A percentile compares a stretch with the other conserved stretches of the same genome.
Conservation (phyloP, 768 basidiomycete species). For the Auriscalpium orientale region DNA sequence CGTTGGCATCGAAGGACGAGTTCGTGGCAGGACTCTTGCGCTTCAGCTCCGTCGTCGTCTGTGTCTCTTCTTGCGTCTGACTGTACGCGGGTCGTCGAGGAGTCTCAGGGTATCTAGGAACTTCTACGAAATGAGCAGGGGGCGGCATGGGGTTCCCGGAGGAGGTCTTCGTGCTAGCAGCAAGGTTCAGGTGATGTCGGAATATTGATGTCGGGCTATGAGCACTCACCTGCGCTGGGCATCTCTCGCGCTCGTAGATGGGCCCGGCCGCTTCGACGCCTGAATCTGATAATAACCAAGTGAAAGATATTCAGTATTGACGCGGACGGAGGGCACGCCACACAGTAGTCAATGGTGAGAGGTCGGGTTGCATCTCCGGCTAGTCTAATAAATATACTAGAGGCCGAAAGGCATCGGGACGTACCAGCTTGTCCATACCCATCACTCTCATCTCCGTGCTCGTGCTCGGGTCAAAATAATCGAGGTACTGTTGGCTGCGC, state of each 20-base stretch:
- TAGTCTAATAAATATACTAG: not conserved
- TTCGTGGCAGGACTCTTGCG: slow-evolving; percentile 22
- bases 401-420: slow-evolving; percentile 16
- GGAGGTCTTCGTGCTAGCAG: not conserved
- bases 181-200: not conserved
- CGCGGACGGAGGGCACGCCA: too few species aligned
- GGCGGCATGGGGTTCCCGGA: not conserved
- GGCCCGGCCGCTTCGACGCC: too few species aligned
- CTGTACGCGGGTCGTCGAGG: slow-evolving; percentile 11
- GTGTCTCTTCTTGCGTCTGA: slow-evolving; percentile 37
- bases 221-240: not conserved
- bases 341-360: not conserved
- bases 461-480: slow-evolving; percentile 63
- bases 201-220: not conserved
- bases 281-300: too few species aligned
- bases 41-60: slow-evolving; percentile 26
- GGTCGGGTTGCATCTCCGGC: not conserved
- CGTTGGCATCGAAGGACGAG: slow-evolving; percentile 17
- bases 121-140: not conserved
- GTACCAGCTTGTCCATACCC: slow-evolving; percentile 51
- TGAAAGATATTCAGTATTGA: too few species aligned
- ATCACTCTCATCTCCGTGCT: slow-evolving; percentile 54
- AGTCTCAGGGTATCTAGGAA: slow-evolving; percentile 1
- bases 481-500: slow-evolving; percentile 40
- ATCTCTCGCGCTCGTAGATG: too few species aligned